phyloP scores from a whole-genome alignment of 306 rosid genomes.

The Hippophae gyantsensis region DNA sequence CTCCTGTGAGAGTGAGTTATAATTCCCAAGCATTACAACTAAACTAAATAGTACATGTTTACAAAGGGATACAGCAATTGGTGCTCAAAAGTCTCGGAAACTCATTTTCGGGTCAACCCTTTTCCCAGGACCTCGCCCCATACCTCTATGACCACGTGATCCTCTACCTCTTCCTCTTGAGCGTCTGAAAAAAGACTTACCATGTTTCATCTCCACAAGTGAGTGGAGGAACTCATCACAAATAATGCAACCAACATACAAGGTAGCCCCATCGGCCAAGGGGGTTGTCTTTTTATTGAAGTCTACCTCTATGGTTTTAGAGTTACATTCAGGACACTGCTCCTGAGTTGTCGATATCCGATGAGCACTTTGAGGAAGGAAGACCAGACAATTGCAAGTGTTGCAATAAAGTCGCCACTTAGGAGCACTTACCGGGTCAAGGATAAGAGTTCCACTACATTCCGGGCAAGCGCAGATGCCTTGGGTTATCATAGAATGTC shows the following conservation, averaged over 20 bases:
- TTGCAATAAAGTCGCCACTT: constrained; percentile 86
- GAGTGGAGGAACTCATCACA: constrained; percentile 92
- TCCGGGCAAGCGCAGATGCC: constrained; percentile 97
- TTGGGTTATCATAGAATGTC: constrained; percentile 66
- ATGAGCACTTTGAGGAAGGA: constrained; percentile 91
- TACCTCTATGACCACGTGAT: constrained; percentile 42
- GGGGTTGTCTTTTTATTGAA: constrained; percentile 93
- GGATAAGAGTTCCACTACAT: constrained; percentile 82
- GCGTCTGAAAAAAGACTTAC: constrained; percentile 48
- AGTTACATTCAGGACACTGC: constrained; percentile 67
- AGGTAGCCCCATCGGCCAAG: constrained; percentile 69
- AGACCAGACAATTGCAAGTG: constrained; percentile 76
- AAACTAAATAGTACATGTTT: no score
- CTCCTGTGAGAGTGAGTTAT: no score
- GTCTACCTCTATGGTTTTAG: constrained; percentile 76
- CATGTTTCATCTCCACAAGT: constrained; percentile 81
- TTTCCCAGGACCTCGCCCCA: constrained; percentile 53
- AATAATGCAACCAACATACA: constrained; percentile 75
- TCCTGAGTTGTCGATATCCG: constrained; percentile 70
- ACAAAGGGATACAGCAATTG: no score
- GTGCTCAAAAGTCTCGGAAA: constrained; percentile 65
- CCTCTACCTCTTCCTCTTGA: constrained; percentile 79
- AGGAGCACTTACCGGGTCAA: constrained; percentile 86
- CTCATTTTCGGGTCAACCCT: constrained; percentile 82
- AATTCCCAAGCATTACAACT: no score